These are phyloP conservation scores for Mycena floridula DNA, from an alignment of 768 basidiomycete species.

Conservation along the genomic window DNA sequence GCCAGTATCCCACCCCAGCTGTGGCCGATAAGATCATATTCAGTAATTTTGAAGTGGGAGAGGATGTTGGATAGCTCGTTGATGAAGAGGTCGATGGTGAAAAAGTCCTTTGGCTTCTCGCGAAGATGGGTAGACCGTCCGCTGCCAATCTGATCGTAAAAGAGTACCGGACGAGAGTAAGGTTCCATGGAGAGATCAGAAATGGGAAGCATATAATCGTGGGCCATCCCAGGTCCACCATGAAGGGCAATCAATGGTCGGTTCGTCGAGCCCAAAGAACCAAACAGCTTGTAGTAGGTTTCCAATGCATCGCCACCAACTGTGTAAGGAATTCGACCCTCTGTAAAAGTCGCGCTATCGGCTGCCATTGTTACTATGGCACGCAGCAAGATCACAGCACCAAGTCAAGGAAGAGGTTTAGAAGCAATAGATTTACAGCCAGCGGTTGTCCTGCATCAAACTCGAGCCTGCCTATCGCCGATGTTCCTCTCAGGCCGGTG, in stretches of 20 bases:
- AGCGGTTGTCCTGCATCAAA: too few species aligned
- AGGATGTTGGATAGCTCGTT: conserved; percentile 37
- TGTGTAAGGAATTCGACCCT: conserved; percentile 7
- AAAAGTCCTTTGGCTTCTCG: conserved; percentile 28
- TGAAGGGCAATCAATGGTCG: conserved; percentile 31
- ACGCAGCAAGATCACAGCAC: too few species aligned
- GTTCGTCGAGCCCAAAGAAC: conserved; percentile 20
- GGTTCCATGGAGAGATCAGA: neutral
- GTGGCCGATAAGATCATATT: conserved; percentile 33
- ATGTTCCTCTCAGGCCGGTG: too few species aligned
- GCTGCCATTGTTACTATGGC: neutral
- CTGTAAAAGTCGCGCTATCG: neutral
- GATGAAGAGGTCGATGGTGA: conserved; percentile 36
- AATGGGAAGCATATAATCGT: conserved; percentile 20
- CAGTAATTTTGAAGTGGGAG: conserved; percentile 22
- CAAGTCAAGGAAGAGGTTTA: too few species aligned
- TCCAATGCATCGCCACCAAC: conserved; percentile 16
- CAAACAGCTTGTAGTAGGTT: conserved; percentile 32
- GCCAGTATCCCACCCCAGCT: conserved; percentile 50
- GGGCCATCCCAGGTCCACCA: conserved; percentile 32
- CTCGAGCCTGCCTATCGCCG: too few species aligned
- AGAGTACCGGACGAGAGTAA: conserved; percentile 22
- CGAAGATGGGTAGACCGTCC: conserved; percentile 32
- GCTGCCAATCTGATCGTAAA: conserved; percentile 41
- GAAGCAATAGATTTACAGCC: too few species aligned